phyloP scores from a whole-genome alignment of 202 grass and related monocot species.

The Miscanthus sacchariflorus region DNA sequence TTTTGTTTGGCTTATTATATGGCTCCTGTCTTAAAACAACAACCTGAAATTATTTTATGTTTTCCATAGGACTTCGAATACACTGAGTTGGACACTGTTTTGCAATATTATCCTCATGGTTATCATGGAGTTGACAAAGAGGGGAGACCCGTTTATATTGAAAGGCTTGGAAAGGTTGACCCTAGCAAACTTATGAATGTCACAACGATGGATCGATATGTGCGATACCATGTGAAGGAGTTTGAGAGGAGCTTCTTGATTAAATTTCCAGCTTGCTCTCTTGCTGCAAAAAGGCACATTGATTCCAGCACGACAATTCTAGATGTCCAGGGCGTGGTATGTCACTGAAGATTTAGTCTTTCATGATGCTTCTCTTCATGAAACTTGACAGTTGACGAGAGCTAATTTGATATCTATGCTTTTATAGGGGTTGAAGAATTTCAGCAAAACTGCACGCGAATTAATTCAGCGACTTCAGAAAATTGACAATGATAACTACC shows the following conservation, averaged over 20 bases:
- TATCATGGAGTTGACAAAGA: conserved; percentile 96
- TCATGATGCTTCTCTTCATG: neutral
- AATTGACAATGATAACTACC: conserved; percentile 95
- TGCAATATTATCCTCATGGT: conserved; percentile 95
- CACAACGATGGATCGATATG: conserved; percentile 91
- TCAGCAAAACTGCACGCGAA: conserved; percentile 96
- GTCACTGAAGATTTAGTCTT: conserved; percentile 33
- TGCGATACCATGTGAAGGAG: conserved; percentile 88
- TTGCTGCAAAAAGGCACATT: conserved; percentile 92
- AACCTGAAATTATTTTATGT: conserved; percentile 3
- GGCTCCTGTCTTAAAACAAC: neutral
- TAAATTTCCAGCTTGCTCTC: conserved; percentile 89
- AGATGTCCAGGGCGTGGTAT: conserved; percentile 96
- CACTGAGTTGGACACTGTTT: conserved; percentile 71
- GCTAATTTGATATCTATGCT: conserved; percentile 28
- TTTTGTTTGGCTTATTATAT: conserved; percentile 25
- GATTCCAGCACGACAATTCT: conserved; percentile 92
- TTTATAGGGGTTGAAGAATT: conserved; percentile 95
- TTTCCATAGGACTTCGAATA: conserved; percentile 78
- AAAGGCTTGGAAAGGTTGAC: conserved; percentile 94
- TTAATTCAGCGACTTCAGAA: conserved; percentile 89
- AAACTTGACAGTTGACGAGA: conserved; percentile 11
- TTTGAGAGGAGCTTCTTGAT: conserved; percentile 90
- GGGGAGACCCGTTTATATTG: conserved; percentile 89
- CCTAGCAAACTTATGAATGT: conserved; percentile 90